A percentile compares a stretch with the other conserved stretches of the same genome.
Evolutionary conservation across 192 early-diverging fungal genomes (phyloP).

Genomic region (Umbelopsis isabellina): DNA sequence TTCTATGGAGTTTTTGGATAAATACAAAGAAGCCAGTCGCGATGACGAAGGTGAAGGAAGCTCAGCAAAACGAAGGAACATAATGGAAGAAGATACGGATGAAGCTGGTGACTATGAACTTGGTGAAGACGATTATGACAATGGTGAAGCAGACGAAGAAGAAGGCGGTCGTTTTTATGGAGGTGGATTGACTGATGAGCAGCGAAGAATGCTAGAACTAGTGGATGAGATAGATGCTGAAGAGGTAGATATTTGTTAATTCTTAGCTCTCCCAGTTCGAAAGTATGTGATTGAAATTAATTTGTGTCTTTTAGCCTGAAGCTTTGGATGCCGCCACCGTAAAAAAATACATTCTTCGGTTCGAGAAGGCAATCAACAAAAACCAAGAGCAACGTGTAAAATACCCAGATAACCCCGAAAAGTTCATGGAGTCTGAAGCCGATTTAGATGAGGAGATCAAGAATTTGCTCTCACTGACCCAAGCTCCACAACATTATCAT

Average conservation of each 20-base stretch:
- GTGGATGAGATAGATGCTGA: conserved; percentile 83
- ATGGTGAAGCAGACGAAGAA: conserved; percentile 62
- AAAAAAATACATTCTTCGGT: conserved; percentile 76
- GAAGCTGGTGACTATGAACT: conserved; percentile 23
- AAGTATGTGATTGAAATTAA: not conserved
- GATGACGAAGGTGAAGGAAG: conserved; percentile 19
- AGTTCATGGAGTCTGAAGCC: conserved; percentile 94
- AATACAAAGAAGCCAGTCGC: conserved; percentile 30
- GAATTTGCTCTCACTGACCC: conserved; percentile 70
- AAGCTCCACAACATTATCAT: conserved; percentile 79
- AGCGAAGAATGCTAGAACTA: conserved; percentile 77
- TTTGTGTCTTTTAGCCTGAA: conserved; percentile 22
- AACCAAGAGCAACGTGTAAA: conserved; percentile 89
- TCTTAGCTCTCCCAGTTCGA: not conserved
- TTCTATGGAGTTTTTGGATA: conserved; percentile 49
- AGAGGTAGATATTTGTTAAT: conserved; percentile 48
- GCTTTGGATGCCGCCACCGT: conserved; percentile 67
- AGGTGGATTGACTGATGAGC: conserved; percentile 77
- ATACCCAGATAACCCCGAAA: conserved; percentile 71
- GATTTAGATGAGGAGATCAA: conserved; percentile 93
- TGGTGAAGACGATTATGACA: conserved; percentile 16
- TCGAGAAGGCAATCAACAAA: conserved; percentile 84
- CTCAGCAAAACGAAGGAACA: conserved; percentile 28
- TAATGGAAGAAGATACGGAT: conserved; percentile 30
- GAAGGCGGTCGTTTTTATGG: conserved; percentile 83